Percentiles rank a stretch among this genome's conserved stretches.
Evolutionary conservation across 176 grass and related monocot genomes (phyloP).

Genomic region (Bromus sterilis): DNA sequence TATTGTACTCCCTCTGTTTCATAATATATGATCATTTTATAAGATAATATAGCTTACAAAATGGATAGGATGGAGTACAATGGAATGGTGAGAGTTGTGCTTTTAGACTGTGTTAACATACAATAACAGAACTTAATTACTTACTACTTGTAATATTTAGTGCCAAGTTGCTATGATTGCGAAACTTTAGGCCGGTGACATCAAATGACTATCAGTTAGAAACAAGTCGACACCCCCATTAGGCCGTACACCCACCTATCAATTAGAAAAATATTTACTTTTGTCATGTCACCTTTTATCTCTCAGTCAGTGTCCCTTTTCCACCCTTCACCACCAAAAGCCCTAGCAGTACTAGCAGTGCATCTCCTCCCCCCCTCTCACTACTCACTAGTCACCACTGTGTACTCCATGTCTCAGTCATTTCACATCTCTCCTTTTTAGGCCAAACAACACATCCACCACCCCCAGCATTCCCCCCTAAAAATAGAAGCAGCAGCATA

Average conservation of each 20-base stretch:
- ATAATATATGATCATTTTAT: no score
- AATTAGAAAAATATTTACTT: conserved; percentile 18
- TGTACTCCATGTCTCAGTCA: conserved; percentile 39
- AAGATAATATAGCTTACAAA: no score
- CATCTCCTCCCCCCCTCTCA: not conserved
- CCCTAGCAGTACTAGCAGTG: conserved; percentile 31
- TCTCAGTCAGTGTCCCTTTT: conserved; percentile 28
- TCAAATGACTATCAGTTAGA: not conserved
- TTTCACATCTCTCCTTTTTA: conserved; percentile 75
- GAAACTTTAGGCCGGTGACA: not conserved
- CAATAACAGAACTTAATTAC: not conserved
- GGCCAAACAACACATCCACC: conserved; percentile 60
- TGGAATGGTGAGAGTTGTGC: not conserved
- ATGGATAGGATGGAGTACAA: no score
- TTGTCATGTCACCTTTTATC: conserved; percentile 73
- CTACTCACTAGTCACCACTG: not conserved
- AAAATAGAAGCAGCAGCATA: conserved; percentile 54
- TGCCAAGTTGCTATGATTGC: not conserved
- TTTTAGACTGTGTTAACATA: not conserved
- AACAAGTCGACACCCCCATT: conserved; percentile 9
- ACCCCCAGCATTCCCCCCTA: conserved; percentile 17
- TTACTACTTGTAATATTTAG: not conserved
- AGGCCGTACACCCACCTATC: not conserved
- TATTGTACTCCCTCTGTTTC: no score
- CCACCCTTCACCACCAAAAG: conserved; percentile 38